Evolutionary conservation across 176 grass and related monocot species (phyloP).

Genomic region (Hyparrhenia diplandra): DNA sequence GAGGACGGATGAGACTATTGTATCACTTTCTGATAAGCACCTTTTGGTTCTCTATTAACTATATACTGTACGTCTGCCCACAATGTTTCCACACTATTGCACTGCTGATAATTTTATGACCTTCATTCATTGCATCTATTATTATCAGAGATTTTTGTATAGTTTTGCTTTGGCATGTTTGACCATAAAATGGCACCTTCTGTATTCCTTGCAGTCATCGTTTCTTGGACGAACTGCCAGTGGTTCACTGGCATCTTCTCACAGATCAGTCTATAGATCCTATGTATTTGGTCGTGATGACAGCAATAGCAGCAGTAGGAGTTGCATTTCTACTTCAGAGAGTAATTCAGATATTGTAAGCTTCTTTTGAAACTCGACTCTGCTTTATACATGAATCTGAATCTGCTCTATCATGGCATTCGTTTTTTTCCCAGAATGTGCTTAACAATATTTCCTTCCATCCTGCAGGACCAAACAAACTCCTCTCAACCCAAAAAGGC

Average conservation of each 20-base stretch:
- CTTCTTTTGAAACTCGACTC: background rate
- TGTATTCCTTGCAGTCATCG: constrained; percentile 56
- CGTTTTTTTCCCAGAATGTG: background rate
- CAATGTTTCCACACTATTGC: background rate
- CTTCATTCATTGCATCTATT: background rate
- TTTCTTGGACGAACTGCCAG: constrained; percentile 77
- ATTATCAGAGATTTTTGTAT: background rate
- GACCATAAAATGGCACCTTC: background rate
- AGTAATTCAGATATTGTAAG: constrained; percentile 47
- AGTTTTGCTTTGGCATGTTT: background rate
- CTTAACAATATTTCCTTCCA: background rate
- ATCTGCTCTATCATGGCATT: background rate
- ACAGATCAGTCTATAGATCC: constrained; percentile 49
- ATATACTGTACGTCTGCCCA: background rate
- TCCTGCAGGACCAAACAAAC: constrained; percentile 43
- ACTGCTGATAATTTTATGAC: background rate
- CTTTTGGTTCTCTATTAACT: background rate
- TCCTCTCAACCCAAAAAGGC: constrained; percentile 48
- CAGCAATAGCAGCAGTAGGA: constrained; percentile 69
- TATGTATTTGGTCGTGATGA: constrained; percentile 91
- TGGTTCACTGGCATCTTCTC: constrained; percentile 49
- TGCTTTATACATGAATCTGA: background rate
- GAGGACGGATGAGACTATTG: background rate
- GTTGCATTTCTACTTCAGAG: constrained; percentile 46
- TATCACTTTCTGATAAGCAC: background rate